phyloP scores from a whole-genome alignment of 139 green algal species.

The Haematococcus lacustris region DNA sequence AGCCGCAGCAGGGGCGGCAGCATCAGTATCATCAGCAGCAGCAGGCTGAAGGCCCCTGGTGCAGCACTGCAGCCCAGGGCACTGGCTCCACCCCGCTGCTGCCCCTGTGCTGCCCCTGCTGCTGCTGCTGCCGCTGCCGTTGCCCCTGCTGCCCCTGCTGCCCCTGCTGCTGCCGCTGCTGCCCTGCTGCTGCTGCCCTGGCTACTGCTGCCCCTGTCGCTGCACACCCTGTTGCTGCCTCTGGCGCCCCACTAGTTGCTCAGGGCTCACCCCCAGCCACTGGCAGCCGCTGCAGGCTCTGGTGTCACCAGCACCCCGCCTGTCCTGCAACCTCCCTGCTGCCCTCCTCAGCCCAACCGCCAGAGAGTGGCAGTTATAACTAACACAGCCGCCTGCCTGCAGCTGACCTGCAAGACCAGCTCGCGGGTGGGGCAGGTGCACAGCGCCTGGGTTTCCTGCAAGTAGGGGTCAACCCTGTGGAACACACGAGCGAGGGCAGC shows the following conservation, averaged over 20 bases:
- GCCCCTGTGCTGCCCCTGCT: neutral
- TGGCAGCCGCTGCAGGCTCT: neutral
- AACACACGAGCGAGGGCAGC: no score
- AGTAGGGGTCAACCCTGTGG: slow-evolving; percentile 73
- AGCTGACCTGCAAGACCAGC: slow-evolving; percentile 76
- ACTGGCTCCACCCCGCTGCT: no score
- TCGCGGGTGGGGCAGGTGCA: slow-evolving; percentile 97
- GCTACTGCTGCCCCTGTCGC: neutral
- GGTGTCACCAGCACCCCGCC: slow-evolving; percentile 40
- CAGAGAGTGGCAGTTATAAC: slow-evolving; percentile 66
- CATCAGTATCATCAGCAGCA: neutral
- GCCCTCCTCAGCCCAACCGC: slow-evolving; percentile 76
- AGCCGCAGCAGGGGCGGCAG: neutral
- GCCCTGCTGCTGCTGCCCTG: no score
- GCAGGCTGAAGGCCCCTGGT: no score
- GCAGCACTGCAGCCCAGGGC: no score
- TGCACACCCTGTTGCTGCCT: neutral
- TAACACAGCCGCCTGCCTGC: neutral
- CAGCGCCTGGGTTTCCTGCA: slow-evolving; percentile 78
- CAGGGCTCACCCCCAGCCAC: no score
- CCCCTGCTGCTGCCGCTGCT: no score
- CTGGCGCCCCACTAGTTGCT: neutral
- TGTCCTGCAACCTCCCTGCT: slow-evolving; percentile 98
- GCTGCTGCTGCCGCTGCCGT: neutral
- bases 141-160: no score